A percentile compares a stretch with the other conserved stretches of the same genome.
Conservation (phyloP, 169 alveolate species). For the Plasmodium reichenowi region DNA sequence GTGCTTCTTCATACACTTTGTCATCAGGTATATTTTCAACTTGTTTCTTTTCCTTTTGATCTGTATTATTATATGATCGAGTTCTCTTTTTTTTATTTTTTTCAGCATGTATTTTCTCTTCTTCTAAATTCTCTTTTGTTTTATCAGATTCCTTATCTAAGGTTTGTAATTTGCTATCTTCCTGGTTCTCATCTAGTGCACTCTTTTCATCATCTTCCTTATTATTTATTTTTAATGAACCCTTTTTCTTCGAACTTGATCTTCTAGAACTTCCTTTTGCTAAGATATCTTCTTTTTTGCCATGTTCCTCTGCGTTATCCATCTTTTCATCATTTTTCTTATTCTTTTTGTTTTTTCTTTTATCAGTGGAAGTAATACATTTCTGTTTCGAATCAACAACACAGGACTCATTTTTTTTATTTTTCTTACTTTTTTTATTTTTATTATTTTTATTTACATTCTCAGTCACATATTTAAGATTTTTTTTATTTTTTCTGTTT, state of each 20-base stretch:
- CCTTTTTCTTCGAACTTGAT: constrained; percentile 6
- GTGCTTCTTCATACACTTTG: background rate
- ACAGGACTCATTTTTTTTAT: constrained; percentile 13
- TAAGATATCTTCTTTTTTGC: background rate
- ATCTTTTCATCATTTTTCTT: constrained; percentile 17
- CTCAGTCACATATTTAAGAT: constrained; percentile 3
- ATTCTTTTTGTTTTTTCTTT: constrained; percentile 34
- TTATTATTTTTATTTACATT: constrained; percentile 11
- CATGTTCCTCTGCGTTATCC: background rate
- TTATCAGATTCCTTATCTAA: too few relatives aligned
- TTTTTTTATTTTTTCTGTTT: constrained; percentile 22
- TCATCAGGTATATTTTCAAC: background rate
- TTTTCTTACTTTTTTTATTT: constrained; percentile 9
- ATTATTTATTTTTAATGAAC: background rate
- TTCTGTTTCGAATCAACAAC: background rate
- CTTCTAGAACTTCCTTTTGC: constrained; percentile 13
- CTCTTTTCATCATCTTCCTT: constrained; percentile 11
- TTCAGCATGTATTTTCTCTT: constrained; percentile 35
- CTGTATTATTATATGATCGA: constrained; percentile 15
- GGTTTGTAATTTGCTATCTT: background rate
- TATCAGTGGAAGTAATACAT: background rate
- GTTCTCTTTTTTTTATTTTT: constrained; percentile 61
- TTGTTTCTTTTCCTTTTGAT: constrained; percentile 3
- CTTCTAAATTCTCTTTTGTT: constrained; percentile 11
- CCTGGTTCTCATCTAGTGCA: constrained; percentile 4